Percentiles rank a stretch among this genome's conserved stretches.
phyloP scores from a whole-genome alignment of 495 filamentous ascomycete species.

The Evansstolkia leycettana region DNA sequence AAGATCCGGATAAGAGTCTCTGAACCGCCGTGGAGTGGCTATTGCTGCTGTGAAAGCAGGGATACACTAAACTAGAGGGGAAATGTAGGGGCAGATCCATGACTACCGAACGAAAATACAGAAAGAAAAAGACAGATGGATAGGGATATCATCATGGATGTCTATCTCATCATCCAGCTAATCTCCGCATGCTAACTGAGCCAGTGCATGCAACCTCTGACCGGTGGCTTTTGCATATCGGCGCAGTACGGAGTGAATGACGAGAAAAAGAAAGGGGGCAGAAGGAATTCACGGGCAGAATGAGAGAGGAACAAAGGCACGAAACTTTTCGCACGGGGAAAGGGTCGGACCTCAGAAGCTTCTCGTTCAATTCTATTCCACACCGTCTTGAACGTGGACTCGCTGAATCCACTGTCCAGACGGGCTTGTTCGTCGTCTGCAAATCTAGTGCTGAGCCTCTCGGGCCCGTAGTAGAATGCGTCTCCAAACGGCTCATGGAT shows the following conservation, averaged over 20 bases:
- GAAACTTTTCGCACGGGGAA: slow-evolving; percentile 15
- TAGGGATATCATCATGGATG: no score
- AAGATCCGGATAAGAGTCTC: no score
- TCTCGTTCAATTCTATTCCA: slow-evolving; percentile 57
- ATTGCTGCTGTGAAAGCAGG: no score
- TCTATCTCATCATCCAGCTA: no score
- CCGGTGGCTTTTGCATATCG: no score
- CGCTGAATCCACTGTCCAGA: slow-evolving; percentile 58
- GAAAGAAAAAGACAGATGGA: no score
- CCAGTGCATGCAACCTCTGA: no score
- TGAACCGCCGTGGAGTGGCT: no score
- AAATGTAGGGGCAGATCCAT: no score
- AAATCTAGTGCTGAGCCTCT: slow-evolving; percentile 67
- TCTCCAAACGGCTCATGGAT: slow-evolving; percentile 95
- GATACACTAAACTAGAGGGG: no score
- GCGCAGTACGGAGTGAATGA: not conserved
- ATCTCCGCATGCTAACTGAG: no score
- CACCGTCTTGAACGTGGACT: slow-evolving; percentile 65
- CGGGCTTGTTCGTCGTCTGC: slow-evolving; percentile 59
- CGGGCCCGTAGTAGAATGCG: slow-evolving; percentile 89
- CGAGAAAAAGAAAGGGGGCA: slow-evolving; percentile 1
- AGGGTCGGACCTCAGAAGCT: slow-evolving; percentile 49
- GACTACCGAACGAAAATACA: no score
- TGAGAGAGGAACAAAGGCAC: slow-evolving; percentile 5
- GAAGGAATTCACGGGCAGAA: not conserved